Evolutionary conservation across 164 flowering plant genomes (phyloP), one percentile per base, ranked within the genome.

Genomic region (Magnolia kwangsiensis): DNA sequence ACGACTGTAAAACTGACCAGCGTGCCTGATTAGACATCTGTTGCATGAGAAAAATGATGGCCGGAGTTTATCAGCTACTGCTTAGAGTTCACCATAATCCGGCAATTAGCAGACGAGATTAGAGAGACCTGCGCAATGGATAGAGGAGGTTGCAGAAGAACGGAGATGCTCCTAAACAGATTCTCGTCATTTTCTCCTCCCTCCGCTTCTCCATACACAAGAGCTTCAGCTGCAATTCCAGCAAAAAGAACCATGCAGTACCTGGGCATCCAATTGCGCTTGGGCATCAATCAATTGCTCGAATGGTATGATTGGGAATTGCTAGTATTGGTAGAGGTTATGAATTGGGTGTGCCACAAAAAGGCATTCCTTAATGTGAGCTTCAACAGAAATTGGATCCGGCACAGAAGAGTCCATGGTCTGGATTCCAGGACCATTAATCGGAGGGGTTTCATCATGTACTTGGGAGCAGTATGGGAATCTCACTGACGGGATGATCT

Each of bases 171-270:
- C 78, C 95, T 82, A 72, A 95, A 95, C 68, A 95, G 78, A 78
- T 95, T 95, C 81, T 95, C 98, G 81, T 95, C 98, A 82, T 95
- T 95, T 80, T 95, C 98, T 81, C 98, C 98, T 64, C 98, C 98
- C 86, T 93, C 97, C 14, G 98, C 98, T 77, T 93, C 98, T 73
- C 98, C 98, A 78, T 95, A 95, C 58, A 95, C 84, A 21, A 95
- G 93, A 81, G 98, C 98, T 82, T 95, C 98, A 58, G 98, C 97
- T 21, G 98, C 98, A 85, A 95, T 93, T 75, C 98, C 98, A 80
- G 96, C 95, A 88, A 92, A 95, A 76, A 93, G 97, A 63, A 95
- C 98, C 98, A 95, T 92, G 85, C 91, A 88, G 83, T 95, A 95
- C 90, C 98, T 95, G 86, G 79, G 23, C 67, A 82, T 69, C 8